Conservation (phyloP, 352 stramenopile genomes). For the Albugo laibachii region DNA sequence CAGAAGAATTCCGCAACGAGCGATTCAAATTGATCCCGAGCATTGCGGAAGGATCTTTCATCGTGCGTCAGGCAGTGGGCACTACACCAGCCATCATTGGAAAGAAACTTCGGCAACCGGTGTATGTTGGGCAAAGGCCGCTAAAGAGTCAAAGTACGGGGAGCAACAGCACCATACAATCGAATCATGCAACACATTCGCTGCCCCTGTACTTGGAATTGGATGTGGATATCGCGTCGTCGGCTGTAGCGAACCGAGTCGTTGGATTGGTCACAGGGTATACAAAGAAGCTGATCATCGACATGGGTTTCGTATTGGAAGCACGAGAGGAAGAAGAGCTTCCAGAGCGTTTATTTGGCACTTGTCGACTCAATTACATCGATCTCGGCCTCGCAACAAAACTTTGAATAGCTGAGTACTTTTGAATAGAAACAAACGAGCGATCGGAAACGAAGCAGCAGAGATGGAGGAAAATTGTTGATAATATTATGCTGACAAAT, state of each 20-base stretch:
- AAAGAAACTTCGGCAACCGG: slow-evolving; percentile 54
- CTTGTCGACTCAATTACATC: slow-evolving; percentile 32
- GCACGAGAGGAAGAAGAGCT: slow-evolving; percentile 39
- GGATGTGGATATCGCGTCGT: slow-evolving; percentile 51
- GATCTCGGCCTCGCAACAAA: slow-evolving; percentile 22
- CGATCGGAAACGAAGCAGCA: too few species aligned
- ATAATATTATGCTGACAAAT: too few species aligned
- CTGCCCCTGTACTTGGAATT: slow-evolving; percentile 35
- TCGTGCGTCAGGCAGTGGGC: slow-evolving; percentile 54
- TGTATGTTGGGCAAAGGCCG: slow-evolving; percentile 22
- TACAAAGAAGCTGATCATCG: slow-evolving; percentile 65
- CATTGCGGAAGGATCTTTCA: slow-evolving; percentile 64
- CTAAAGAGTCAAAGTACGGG: too few species aligned
- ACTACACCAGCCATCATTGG: slow-evolving; percentile 48
- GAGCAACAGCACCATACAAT: too few species aligned
- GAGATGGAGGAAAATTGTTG: too few species aligned
- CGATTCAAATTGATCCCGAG: slow-evolving; percentile 67
- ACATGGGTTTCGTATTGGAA: slow-evolving; percentile 64
- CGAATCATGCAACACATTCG: too few species aligned
- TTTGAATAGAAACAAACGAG: too few species aligned
- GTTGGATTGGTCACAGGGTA: slow-evolving; percentile 47
- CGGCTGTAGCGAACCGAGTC: slow-evolving; percentile 51
- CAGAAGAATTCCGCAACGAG: slow-evolving; percentile 60
- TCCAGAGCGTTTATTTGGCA: slow-evolving; percentile 49
- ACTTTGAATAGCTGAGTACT: slow-evolving; percentile 1